Conservation (phyloP, 441 rosid genomes). For the Gossypium trilobum region DNA sequence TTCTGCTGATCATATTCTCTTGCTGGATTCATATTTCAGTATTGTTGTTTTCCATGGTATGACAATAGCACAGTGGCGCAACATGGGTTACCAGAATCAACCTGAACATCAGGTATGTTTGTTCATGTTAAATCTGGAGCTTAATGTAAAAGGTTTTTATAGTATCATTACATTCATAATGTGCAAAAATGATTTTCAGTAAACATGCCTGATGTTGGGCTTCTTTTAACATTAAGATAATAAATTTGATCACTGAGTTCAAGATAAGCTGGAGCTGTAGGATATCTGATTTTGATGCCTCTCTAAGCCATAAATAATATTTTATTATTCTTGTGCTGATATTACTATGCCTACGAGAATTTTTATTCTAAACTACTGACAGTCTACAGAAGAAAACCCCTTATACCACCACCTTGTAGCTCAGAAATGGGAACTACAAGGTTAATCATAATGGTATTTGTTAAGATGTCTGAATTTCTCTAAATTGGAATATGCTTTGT, state of each 20-base stretch:
- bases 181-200: background rate
- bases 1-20: slow-evolving; percentile 80
- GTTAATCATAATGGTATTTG: background rate
- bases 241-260: background rate
- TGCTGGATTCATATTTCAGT: slow-evolving; percentile 90
- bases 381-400: background rate
- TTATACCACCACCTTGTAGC: background rate
- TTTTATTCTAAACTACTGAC: background rate
- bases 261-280: background rate
- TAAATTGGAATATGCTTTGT: background rate
- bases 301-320: background rate
- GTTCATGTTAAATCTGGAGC: slow-evolving; percentile 1
- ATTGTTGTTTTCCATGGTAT: slow-evolving; percentile 96
- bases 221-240: background rate
- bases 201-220: background rate
- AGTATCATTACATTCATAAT: background rate
- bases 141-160: background rate
- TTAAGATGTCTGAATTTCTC: background rate
- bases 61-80: slow-evolving; percentile 99
- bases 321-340: background rate
- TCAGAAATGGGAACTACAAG: background rate
- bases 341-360: background rate
- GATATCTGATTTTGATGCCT: background rate
- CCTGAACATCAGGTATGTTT: slow-evolving; percentile 63
- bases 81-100: slow-evolving; percentile 90